Evolutionary conservation across 2,329 filamentous ascomycete genomes (phyloP).

Genomic region (Bretziella fagacearum): DNA sequence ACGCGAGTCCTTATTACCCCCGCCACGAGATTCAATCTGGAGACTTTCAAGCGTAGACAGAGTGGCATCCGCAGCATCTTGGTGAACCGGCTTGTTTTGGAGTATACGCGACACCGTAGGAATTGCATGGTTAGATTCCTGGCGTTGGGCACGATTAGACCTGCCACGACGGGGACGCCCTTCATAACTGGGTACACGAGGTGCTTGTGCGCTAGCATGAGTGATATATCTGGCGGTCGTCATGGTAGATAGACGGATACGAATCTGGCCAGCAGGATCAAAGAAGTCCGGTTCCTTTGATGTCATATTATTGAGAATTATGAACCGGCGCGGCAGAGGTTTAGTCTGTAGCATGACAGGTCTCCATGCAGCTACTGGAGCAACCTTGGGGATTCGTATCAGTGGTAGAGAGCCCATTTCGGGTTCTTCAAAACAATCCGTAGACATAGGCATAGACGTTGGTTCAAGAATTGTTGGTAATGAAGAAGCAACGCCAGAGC

Average conservation of each 20-base stretch:
- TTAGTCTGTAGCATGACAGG: conserved; percentile 38
- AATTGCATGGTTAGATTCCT: neutral
- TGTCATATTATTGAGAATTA: conserved; percentile 23
- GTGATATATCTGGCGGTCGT: conserved; percentile 23
- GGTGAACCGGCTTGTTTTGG: neutral
- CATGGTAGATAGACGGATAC: conserved; percentile 27
- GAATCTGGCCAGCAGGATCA: conserved; percentile 20
- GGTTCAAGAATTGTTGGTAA: neutral
- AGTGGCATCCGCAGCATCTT: too few relatives aligned
- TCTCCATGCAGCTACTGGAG: conserved; percentile 46
- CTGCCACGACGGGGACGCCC: neutral
- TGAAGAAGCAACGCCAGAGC: neutral
- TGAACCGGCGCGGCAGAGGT: conserved; percentile 35
- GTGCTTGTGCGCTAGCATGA: conserved; percentile 22
- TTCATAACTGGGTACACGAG: conserved; percentile 17
- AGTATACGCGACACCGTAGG: neutral
- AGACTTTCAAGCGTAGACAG: too few relatives aligned
- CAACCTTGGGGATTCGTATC: conserved; percentile 47
- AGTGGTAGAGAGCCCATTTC: conserved; percentile 63
- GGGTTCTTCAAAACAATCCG: conserved; percentile 66
- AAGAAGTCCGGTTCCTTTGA: conserved; percentile 23
- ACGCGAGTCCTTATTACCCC: too few relatives aligned
- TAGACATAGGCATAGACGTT: conserved; percentile 43
- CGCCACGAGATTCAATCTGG: neutral
- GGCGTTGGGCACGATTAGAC: neutral